Evolutionary conservation across 768 basidiomycete species (phyloP).

Genomic region (Rhodosporidiobolus sp.): DNA sequence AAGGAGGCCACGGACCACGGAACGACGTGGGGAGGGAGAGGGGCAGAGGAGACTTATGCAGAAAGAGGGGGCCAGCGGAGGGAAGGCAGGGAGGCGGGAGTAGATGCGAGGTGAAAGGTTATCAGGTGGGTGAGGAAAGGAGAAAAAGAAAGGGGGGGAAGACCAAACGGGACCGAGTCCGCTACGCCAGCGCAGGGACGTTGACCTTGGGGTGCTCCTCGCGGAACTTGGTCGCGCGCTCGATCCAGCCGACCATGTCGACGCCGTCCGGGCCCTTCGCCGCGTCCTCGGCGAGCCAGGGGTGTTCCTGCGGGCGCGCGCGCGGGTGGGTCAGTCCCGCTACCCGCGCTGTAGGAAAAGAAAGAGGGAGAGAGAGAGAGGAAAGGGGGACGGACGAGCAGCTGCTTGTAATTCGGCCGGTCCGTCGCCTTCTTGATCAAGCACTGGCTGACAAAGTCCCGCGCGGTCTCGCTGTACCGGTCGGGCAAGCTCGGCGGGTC

Average conservation of each 20-base stretch:
- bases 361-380: background rate
- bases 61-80: too few species aligned
- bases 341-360: background rate
- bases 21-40: too few species aligned
- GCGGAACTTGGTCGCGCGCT: constrained; percentile 44
- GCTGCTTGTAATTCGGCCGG: constrained; percentile 76
- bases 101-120: background rate
- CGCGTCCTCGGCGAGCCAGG: constrained; percentile 66
- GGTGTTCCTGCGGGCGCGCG: constrained; percentile 59
- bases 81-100: background rate
- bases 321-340: background rate
- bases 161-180: too few species aligned
- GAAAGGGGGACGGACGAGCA: constrained; percentile 59
- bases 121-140: background rate
- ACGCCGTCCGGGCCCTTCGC: constrained; percentile 60
- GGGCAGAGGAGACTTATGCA: too few species aligned
- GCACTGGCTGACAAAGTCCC: constrained; percentile 78
- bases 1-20: too few species aligned
- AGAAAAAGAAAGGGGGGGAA: background rate
- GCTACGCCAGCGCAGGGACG: constrained; percentile 16
- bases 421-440: constrained; percentile 73
- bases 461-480: constrained; percentile 64
- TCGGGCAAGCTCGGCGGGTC: constrained; percentile 83
- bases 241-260: constrained; percentile 83
- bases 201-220: constrained; percentile 30